Conservation (phyloP, 2,329 filamentous ascomycete species). For the Cercospora sesami region DNA sequence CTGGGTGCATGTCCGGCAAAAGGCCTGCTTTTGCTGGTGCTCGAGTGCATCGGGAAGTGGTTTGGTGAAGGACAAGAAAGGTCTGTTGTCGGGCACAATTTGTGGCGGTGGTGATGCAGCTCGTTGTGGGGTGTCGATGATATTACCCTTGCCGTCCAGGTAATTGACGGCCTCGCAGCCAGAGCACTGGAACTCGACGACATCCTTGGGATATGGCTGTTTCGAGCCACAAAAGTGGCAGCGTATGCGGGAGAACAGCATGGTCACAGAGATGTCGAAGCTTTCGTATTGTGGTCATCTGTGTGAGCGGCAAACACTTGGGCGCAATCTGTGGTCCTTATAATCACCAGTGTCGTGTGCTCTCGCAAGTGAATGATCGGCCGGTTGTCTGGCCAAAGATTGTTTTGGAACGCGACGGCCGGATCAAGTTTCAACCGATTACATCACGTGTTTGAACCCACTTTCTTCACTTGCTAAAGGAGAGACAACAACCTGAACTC, state of each 20-base stretch:
- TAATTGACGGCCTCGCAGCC: conserved; percentile 85
- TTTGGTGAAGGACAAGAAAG: conserved; percentile 30
- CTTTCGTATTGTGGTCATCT: neutral
- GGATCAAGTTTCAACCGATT: neutral
- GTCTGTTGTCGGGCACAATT: neutral
- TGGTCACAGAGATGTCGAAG: neutral
- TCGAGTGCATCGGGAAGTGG: conserved; percentile 34
- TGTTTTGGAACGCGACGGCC: neutral
- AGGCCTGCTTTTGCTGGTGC: conserved; percentile 49
- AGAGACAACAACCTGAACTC: neutral
- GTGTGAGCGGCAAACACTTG: neutral
- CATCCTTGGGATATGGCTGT: conserved; percentile 61
- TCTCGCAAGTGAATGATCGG: conserved; percentile 4
- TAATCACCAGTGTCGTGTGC: neutral
- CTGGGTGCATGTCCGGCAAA: conserved; percentile 78
- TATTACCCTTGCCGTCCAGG: conserved; percentile 85
- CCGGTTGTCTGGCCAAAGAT: conserved; percentile 8
- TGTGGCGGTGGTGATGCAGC: conserved; percentile 37
- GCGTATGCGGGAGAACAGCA: conserved; percentile 34
- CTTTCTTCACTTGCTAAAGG: neutral
- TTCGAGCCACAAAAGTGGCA: conserved; percentile 85
- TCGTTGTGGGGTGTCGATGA: conserved; percentile 77
- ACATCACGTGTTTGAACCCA: neutral
- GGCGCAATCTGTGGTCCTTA: neutral
- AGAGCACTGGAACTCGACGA: conserved; percentile 69